Evolutionary conservation across 2,329 filamentous ascomycete genomes (phyloP), one percentile per base, ranked within the genome.

Genomic region (Chlorencoelia australis): DNA sequence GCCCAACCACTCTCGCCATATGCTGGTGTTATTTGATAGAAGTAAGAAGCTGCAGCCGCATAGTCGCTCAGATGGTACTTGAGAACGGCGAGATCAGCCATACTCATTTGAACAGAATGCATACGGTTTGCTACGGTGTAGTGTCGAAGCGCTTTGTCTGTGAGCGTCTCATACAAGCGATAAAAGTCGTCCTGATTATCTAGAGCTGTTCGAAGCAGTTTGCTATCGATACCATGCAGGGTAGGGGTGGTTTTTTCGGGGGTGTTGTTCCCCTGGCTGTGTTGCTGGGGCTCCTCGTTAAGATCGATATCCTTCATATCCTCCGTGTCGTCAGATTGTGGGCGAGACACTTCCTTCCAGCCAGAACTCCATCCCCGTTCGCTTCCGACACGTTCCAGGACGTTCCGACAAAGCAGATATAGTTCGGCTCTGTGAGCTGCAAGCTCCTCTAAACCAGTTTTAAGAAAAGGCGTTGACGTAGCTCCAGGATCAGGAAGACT

Each of bases 71-170:
- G 66, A 41, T 82, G 74, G 48, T 80, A 91, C 51, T 89, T 88
- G 33, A 95, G 65, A 4, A 91, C 72, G 1, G 87, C 91, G 30
- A 96, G 69, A 58, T 98, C 91, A 7, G 85, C 82, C 57, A 88
- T 75, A 42, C 79, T 78, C 14, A 78, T 72, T 48, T 93, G 79
- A 1, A 82, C 79, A 6, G 85, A 83, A 49, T 93, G 81, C 0
- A 68, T 69, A 45, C 89, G 82, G 37, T 79, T 82, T 4, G 88
- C 86, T 4, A 86, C 75, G 10, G 78, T 78, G 55, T 84, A 93
- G 54, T 94, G 83, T 2, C 82, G 81, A 39, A 93, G 73, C 3
- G 88, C 79, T 43, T 83, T 79, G 49, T 91, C 82, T 6, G 85
- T 94, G n/a, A 95, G 66, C 7, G 75, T 77, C 53, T 89, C 76